These are phyloP conservation scores for Vicia villosa DNA, from an alignment of 306 rosid genomes.

Conservation along the genomic window DNA sequence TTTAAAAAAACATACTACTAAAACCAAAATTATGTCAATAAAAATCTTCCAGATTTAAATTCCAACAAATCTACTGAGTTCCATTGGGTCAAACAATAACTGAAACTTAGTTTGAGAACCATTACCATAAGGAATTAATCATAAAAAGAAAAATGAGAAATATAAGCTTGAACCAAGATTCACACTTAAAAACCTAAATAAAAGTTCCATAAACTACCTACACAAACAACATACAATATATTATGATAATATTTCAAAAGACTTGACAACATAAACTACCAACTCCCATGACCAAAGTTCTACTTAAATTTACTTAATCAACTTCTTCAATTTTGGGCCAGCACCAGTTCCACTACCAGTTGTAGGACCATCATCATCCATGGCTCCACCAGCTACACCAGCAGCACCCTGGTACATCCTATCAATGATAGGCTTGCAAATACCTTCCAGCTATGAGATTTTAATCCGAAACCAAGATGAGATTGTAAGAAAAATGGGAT, in stretches of 20 bases:
- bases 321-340: conserved; percentile 66
- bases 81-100: not conserved
- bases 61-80: not conserved
- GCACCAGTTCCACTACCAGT: conserved; percentile 48
- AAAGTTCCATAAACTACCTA: not conserved
- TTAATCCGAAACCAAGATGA: too few relatives aligned
- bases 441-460: conserved; percentile 56
- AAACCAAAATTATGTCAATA: too few relatives aligned
- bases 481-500: too few relatives aligned
- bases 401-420: conserved; percentile 60
- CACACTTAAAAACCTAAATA: not conserved
- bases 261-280: too few relatives aligned
- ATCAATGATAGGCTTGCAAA: conserved; percentile 62
- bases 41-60: not conserved
- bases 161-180: not conserved
- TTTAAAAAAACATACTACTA: too few relatives aligned
- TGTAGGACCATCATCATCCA: conserved; percentile 61
- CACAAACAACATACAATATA: not conserved
- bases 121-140: not conserved
- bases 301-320: conserved; percentile 34
- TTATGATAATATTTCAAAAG: not conserved
- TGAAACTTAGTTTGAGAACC: not conserved
- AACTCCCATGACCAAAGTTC: not conserved
- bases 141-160: not conserved
- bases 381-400: conserved; percentile 46